Base-by-base conservation (phyloP, 2,329 filamentous ascomycete genomes). In the Hypomyces perniciosus region DNA sequence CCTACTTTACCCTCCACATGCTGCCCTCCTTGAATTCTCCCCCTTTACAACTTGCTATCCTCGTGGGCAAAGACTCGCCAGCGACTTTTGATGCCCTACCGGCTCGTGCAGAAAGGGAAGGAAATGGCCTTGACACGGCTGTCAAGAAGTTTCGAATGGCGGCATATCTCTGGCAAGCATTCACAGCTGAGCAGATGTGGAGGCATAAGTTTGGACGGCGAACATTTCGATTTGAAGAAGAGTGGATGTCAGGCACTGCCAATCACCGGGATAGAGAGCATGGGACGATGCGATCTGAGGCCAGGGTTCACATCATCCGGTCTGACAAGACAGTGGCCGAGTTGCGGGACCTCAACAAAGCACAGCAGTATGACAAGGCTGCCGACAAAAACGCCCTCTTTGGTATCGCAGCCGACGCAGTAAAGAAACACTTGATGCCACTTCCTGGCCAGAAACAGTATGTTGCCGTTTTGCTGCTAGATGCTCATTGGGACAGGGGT, bases 81-180 rank as follows among this genome's bases (percentile, higher is more conserved):
- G 88, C 80, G 37, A 92, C 85, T 2, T 96, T 87, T 61, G 91
- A 97, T 70, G 84, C 89, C 4, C 79, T 84, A 12, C 90, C 90
- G 1, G 83, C 89, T 49, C 81, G 88, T 44, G 73, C 80, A 50
- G 82, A 88, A 66, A 83, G 79, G 58, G 91, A 95, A 74, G 91
- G 89, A 13, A 95, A 96, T 67, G 80, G 79, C 1, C 65, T 97
- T 34, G 85, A 91, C 8, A 83, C 81, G 6, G 93, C 93, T 0
- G 78, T 95, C 46, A 83, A 81, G 61, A 99, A 99, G 66, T 96
- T 93, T 65, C 83, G 91, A 56, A 96, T 95, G 87, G 86, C 90
- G 13, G 92, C 90, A 27, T 96, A 97, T 65, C 76, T 97, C 10
- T 97, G 93, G 91, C 93, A 99, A 66, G 90, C 91, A 6, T 97